These are phyloP conservation scores for Gracilariopsis chorda DNA, from an alignment of 23 red algal genomes.

Conservation along the genomic window DNA sequence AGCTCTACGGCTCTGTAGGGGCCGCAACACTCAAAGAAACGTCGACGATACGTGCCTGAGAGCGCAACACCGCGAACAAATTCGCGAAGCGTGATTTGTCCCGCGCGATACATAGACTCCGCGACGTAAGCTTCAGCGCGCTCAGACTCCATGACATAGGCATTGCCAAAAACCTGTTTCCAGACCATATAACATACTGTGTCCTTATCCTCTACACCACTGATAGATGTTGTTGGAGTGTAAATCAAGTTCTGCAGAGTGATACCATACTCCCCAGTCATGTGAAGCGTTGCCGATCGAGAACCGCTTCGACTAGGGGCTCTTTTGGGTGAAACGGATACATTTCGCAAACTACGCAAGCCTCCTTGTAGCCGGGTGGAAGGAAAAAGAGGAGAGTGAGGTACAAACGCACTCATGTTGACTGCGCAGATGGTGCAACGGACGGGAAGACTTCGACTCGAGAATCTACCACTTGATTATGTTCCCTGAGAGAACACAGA, in stretches of 20 bases:
- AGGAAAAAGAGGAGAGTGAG: not conserved
- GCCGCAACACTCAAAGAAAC: slow-evolving; percentile 78
- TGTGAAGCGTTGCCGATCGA: not conserved
- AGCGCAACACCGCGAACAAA: slow-evolving; percentile 78
- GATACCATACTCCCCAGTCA: slow-evolving; percentile 24
- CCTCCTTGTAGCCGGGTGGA: not conserved
- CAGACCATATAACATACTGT: slow-evolving; percentile 32
- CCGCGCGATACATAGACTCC: slow-evolving; percentile 74
- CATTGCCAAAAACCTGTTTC: slow-evolving; percentile 90
- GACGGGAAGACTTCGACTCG: too few relatives aligned
- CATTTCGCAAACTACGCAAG: not conserved
- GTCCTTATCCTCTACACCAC: slow-evolving; percentile 57
- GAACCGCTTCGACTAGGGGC: not conserved
- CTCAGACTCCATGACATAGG: slow-evolving; percentile 85
- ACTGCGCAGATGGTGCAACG: too few relatives aligned
- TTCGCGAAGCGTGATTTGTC: slow-evolving; percentile 63
- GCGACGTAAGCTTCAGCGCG: slow-evolving; percentile 46
- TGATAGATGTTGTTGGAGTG: slow-evolving; percentile 25
- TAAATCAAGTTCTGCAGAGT: slow-evolving; percentile 57
- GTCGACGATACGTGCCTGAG: slow-evolving; percentile 72
- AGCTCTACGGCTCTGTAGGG: slow-evolving; percentile 80
- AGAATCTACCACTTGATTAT: too few relatives aligned
- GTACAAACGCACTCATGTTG: slow-evolving; percentile 7
- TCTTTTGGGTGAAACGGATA: not conserved
- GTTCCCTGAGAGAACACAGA: too few relatives aligned